These are phyloP conservation scores for Penicillium brasilianum DNA, from an alignment of 2,329 filamentous ascomycete species.

Conservation along the genomic window DNA sequence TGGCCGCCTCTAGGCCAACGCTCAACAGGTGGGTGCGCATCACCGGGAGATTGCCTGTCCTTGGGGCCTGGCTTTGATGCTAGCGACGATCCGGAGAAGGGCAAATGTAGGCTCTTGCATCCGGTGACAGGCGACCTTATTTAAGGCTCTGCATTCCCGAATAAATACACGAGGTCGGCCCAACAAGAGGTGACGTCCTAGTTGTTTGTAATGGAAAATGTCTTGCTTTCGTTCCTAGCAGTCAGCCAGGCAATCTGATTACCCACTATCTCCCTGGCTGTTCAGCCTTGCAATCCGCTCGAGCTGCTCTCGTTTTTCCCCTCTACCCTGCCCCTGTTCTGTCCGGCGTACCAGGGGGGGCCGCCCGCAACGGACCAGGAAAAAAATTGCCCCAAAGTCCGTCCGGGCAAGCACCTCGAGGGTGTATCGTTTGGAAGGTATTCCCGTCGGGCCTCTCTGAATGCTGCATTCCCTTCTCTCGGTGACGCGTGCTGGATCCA, in stretches of 20 bases:
- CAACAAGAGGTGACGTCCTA: background rate
- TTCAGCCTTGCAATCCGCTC: constrained; percentile 10
- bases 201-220: background rate
- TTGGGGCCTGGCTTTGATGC: constrained; percentile 20
- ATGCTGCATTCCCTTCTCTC: constrained; percentile 19
- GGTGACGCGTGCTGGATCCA: constrained; percentile 14
- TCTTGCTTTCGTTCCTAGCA: background rate
- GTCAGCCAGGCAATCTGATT: background rate
- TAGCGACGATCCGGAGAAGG: constrained; percentile 28
- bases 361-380: constrained; percentile 3
- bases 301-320: constrained; percentile 8
- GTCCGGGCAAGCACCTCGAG: background rate
- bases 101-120: background rate
- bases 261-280: constrained; percentile 1
- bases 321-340: constrained; percentile 17
- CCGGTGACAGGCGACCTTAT: constrained; percentile 11
- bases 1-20: constrained; percentile 25
- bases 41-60: constrained; percentile 19
- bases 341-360: constrained; percentile 18
- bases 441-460: constrained; percentile 2
- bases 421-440: background rate
- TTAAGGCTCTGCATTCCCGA: constrained; percentile 14
- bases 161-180: background rate
- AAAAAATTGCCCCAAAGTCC: background rate
- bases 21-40: constrained; percentile 25